Evolutionary conservation across 106 monocot genomes (phyloP), one percentile per base, ranked within the genome.

Genomic region (Phalaenopsis aphrodite): DNA sequence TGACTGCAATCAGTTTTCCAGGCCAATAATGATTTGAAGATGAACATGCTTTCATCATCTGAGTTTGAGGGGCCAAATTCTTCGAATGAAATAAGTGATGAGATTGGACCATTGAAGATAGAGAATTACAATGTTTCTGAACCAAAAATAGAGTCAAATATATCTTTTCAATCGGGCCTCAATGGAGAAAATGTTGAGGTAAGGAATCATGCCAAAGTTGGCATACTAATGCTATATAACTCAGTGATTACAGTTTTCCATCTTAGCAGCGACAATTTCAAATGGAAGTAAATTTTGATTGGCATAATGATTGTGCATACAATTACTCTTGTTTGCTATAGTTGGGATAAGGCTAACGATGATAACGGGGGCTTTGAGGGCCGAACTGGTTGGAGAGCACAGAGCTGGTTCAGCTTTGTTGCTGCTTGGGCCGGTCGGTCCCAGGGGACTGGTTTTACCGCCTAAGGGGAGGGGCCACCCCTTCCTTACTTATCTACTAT

Each of bases 21-120:
- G 83, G 82, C 41, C 39, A 83, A 75, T 56, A 78, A 81, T 85
- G 71, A 79, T 49, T 12, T 55, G 5, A 4, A 42, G 39, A 55
- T 21, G 16, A 79, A 87, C 49, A 56, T 68, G n/a, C 55, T 24
- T 39, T 64, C 69, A 30, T 81, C 68, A 66, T 79, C 5, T 55
- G 47, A 81, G 75, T 58, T 37, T 55, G 55, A 11, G 48, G 55
- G 77, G 19, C 19, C 77, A 57, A 58, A 38, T 41, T 56, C 57
- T 56, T 18, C 57, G 6, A 58, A 41, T 8, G 37, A 56, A 23
- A 41, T 45, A 57, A 81, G 38, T 75, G 80, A 41, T 17, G 3
- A 66, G 3, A 45, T 30, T 79, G 66, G 42, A 66, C 65, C 57
- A 18, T 55, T 42, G 30, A 10, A 57, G 57, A 41, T 39, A 55